phyloP scores from a whole-genome alignment of 441 rosid genomes.

The Cnidoscolus chayamansa region DNA sequence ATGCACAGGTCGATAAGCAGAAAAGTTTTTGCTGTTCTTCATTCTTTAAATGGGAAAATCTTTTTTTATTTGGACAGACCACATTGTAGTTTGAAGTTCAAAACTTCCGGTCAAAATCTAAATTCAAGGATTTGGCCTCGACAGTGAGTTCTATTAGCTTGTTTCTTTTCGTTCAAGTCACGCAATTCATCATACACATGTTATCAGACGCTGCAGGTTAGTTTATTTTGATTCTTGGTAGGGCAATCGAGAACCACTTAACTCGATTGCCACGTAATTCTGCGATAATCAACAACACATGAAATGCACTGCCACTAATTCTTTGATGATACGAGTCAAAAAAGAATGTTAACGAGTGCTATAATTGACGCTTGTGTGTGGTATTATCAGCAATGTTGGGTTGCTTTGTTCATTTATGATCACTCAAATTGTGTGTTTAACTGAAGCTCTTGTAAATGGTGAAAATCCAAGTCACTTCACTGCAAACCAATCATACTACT shows the following conservation, averaged over 20 bases:
- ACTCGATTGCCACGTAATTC: background rate
- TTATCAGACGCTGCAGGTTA: background rate
- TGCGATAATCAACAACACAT: background rate
- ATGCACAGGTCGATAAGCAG: too few species aligned
- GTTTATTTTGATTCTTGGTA: background rate
- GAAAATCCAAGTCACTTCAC: conserved; percentile 19
- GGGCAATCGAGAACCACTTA: background rate
- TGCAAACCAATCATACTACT: background rate
- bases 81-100: too few species aligned
- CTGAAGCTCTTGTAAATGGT: background rate
- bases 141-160: too few species aligned
- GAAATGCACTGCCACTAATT: conserved; percentile 1
- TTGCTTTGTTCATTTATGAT: background rate
- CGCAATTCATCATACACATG: too few species aligned
- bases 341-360: background rate
- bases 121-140: background rate
- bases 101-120: too few species aligned
- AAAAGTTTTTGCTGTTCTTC: too few species aligned
- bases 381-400: background rate
- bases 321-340: background rate
- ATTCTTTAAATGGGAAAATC: too few species aligned
- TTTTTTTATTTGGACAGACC: too few species aligned
- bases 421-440: background rate
- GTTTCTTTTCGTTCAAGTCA: too few species aligned
- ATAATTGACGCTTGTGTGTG: background rate